Base-by-base conservation (phyloP, 257 asterid species). In the Paraleonurus japonicus region DNA sequence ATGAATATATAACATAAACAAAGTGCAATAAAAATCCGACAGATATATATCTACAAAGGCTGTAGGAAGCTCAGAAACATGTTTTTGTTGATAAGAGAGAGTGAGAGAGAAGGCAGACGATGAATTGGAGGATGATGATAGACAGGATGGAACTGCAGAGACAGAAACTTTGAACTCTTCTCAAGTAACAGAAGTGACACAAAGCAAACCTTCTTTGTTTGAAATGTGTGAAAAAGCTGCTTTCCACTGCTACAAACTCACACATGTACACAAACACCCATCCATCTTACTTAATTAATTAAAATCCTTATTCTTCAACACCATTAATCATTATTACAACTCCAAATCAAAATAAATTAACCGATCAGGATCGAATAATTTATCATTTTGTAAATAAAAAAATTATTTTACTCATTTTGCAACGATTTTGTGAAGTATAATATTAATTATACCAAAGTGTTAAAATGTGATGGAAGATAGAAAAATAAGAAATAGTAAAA, bases 161-260 rank as follows among this genome's bases (percentile, higher is more conserved):
- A 59, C 41, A 70, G 53, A 71, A 63, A 50, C 48, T 11, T 6
- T 61, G 1, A 30, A 6, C 55, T 12, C 22, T 47, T 59, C 57
- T 59, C 69, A 58, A 54, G 72, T 48, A 59, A 58, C 77, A 66
- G 79, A 76, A 72, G 76, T 72, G 81, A 72, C 80, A 76, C 76
- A 80, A 78, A 73, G 82, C 53, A 80, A 78, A 73, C 79, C 53
- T 68, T 77, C 43, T 59, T 58, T 63, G 2, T 26, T 58, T 72
- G 17, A 24, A 32, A 27, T 77, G 45, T 53, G 62, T 24, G 39
- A 17, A 37, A 61, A 67, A 62, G 76, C 72, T 61, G 73, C 78
- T 76, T 80, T 80, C 68, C 75, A 79, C 81, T 71, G 78, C 80
- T 79, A 3, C 33, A 65, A 65, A 39, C 65, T 61, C 69, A 48